Evolutionary conservation across 129 eudicot genomes (phyloP), one percentile per base, ranked within the genome.

Genomic region (Gnaphalium uliginosum): DNA sequence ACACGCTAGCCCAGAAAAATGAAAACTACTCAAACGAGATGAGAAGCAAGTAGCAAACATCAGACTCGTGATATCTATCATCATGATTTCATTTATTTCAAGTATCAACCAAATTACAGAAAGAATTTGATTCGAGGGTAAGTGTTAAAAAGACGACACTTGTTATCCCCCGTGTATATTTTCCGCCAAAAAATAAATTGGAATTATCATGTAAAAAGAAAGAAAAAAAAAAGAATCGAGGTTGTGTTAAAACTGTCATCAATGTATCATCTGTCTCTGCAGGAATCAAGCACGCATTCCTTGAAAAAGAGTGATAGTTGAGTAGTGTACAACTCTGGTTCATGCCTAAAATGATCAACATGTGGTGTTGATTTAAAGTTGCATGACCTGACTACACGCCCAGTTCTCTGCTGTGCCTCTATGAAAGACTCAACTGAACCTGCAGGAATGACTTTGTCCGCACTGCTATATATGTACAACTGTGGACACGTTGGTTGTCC

Each of bases 401-500:
- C 97, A 66, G 66, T 79, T 69, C 69, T 87, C 68, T 84, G 85
- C 30, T 95, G 99, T 68, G 79, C 81, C 78, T 86, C 81, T 59
- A 95, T 87, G 81, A 95, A 95, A 5, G 99, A 95, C 81, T 95
- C 99, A 0, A 95, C 97, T 3, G 84, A 87, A 15, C 79, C 80
- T 50, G 85, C 90, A 15, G 97, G 99, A 62, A 95, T 95, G 15
- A 95, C 99, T 72, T 78, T 87, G 79, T 95, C 99, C 1, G 99
- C 97, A 6, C 89, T 84, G 88, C 99, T 95, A 71, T 95, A 95
- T 1, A 95, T 89, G 76, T 95, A 95, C 67, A 95, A 73, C 79
- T 95, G 99, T 13, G 99, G 99, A 39, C 99, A 95, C 43, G 74
- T 86, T 25, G 99, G 99, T 60, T 95, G 99, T 30, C 78, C 77